phyloP scores from a whole-genome alignment of 2,329 filamentous ascomycete species.

The Aspergillus sp. region DNA sequence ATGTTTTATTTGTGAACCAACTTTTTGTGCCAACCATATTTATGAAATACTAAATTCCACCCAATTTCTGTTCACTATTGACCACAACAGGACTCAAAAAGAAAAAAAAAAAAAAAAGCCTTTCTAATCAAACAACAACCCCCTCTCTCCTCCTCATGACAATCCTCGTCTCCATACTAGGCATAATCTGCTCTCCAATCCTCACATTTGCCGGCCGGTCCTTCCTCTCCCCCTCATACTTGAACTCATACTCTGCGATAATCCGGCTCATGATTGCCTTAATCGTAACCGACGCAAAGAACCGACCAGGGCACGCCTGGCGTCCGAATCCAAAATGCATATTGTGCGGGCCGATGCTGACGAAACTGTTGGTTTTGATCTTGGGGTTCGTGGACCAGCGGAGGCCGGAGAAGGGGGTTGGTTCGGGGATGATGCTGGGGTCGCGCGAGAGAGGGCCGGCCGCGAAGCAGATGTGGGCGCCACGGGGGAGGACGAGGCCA shows the following conservation, averaged over 20 bases:
- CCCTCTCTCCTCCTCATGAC: slow-evolving; percentile 15
- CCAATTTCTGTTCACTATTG: not conserved
- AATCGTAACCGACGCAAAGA: slow-evolving; percentile 16
- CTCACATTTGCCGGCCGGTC: slow-evolving; percentile 16
- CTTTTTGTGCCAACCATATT: too few species aligned
- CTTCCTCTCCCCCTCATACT: slow-evolving; percentile 13
- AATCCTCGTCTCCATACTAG: slow-evolving; percentile 14
- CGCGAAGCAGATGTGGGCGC: slow-evolving; percentile 23
- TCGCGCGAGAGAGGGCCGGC: slow-evolving; percentile 24
- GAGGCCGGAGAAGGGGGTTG: slow-evolving; percentile 19
- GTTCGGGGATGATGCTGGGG: slow-evolving; percentile 13
- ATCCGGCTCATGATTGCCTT: slow-evolving; percentile 23
- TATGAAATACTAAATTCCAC: too few species aligned
- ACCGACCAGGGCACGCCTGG: slow-evolving; percentile 20
- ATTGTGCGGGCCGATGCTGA: slow-evolving; percentile 13
- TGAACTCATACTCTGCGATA: slow-evolving; percentile 24
- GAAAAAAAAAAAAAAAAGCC: too few species aligned
- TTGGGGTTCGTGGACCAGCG: slow-evolving; percentile 19
- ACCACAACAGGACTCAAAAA: too few species aligned
- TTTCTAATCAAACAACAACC: not conserved
- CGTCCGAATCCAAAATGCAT: slow-evolving; percentile 24
- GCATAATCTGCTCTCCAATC: slow-evolving; percentile 25
- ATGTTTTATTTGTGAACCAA: too few species aligned
- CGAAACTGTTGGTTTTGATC: slow-evolving; percentile 12
- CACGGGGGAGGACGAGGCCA: slow-evolving; percentile 16